Percentiles rank a stretch among this genome's conserved stretches.
Evolutionary conservation across 768 basidiomycete genomes (phyloP).

Genomic region (Leucocoprinus leucothites): DNA sequence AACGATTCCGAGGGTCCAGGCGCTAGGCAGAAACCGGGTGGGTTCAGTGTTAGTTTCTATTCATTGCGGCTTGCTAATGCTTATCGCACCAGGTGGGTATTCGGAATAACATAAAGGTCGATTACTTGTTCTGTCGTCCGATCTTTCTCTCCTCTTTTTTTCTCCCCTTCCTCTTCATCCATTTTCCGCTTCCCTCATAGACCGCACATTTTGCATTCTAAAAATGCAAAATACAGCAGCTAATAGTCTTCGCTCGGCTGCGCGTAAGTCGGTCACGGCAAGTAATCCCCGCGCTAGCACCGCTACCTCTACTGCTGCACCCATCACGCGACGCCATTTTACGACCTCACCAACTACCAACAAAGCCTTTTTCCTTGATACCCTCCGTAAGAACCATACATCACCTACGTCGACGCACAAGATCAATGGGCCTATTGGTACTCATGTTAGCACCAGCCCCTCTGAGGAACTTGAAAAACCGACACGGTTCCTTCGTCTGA

Average conservation of each 20-base stretch:
- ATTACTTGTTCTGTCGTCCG: neutral
- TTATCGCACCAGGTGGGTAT: neutral
- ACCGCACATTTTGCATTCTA: neutral
- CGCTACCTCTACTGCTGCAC: neutral
- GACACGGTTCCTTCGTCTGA: constrained; percentile 49
- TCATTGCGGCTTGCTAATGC: neutral
- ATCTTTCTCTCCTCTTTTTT: constrained; percentile 6
- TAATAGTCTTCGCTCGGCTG: constrained; percentile 14
- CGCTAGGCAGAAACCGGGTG: neutral
- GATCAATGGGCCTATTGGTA: constrained; percentile 21
- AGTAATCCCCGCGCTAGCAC: constrained; percentile 15
- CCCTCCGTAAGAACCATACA: constrained; percentile 6
- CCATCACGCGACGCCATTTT: constrained; percentile 5
- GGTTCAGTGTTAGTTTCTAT: neutral
- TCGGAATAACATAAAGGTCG: constrained; percentile 6
- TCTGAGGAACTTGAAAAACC: constrained; percentile 33
- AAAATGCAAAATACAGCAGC: constrained; percentile 18
- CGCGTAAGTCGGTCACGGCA: constrained; percentile 14
- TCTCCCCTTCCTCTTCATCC: constrained; percentile 9
- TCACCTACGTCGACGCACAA: constrained; percentile 22
- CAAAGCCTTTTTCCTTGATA: constrained; percentile 10
- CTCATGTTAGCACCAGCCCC: constrained; percentile 24
- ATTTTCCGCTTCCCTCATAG: neutral
- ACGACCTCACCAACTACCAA: constrained; percentile 1
- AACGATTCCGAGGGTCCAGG: neutral